Conservation (phyloP, 2,329 filamentous ascomycete species). For the Penicillium hordei region DNA sequence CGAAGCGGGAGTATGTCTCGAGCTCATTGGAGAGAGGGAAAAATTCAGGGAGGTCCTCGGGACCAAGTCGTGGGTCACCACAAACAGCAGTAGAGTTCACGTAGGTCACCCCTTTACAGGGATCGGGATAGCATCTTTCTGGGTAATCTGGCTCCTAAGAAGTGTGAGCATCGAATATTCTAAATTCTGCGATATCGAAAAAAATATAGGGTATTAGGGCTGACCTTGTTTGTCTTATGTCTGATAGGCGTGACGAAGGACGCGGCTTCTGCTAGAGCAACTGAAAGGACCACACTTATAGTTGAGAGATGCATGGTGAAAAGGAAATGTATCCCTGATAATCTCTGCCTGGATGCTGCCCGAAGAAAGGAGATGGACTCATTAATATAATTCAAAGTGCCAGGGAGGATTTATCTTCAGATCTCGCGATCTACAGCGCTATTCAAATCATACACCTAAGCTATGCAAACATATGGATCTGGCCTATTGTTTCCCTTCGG, state of each 20-base stretch:
- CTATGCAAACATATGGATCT: constrained; percentile 2
- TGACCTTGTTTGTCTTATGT: neutral
- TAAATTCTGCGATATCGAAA: neutral
- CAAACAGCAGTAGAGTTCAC: constrained; percentile 18
- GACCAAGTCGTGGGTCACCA: constrained; percentile 21
- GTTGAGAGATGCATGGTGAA: constrained; percentile 4
- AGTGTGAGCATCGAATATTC: neutral
- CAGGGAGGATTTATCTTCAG: neutral
- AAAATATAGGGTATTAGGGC: neutral
- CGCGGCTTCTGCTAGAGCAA: neutral
- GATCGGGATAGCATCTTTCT: constrained; percentile 10
- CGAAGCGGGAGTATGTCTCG: constrained; percentile 23
- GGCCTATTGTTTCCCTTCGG: constrained; percentile 13
- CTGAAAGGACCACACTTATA: neutral
- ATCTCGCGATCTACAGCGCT: neutral
- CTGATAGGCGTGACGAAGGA: neutral
- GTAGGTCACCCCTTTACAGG: constrained; percentile 14
- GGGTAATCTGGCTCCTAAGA: constrained; percentile 12
- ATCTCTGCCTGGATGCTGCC: neutral
- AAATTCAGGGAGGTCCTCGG: constrained; percentile 12
- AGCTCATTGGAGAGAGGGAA: constrained; percentile 21
- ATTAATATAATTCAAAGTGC: neutral
- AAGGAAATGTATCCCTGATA: too few relatives aligned
- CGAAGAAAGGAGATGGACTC: neutral
- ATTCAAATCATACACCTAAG: neutral